These are phyloP conservation scores for Candida methanosorbosa DNA, from an alignment of 805 yeast species.

Conservation along the genomic window DNA sequence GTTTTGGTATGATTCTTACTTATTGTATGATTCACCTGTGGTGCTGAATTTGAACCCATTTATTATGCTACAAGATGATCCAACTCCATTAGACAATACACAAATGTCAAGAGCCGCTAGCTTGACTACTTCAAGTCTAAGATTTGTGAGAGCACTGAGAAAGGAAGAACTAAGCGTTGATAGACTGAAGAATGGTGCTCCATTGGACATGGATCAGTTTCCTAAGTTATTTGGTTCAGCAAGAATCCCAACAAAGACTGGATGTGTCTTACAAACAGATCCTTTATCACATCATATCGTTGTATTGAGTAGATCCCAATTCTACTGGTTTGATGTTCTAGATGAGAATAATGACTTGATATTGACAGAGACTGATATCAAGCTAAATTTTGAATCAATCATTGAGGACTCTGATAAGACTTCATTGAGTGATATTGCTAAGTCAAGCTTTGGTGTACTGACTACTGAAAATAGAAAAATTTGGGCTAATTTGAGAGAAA, in stretches of 20 bases:
- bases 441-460: constrained; percentile 77
- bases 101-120: constrained; percentile 80
- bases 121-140: constrained; percentile 64
- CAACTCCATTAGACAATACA: constrained; percentile 54
- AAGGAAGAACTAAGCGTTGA: constrained; percentile 70
- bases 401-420: constrained; percentile 60
- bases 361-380: constrained; percentile 66
- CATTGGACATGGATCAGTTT: constrained; percentile 89
- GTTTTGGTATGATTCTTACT: constrained; percentile 88
- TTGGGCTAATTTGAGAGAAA: constrained; percentile 72
- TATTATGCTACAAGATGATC: constrained; percentile 85
- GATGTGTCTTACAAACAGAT: constrained; percentile 84
- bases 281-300: constrained; percentile 68
- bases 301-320: constrained; percentile 77
- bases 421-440: constrained; percentile 51
- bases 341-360: constrained; percentile 65
- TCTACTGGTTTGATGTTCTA: constrained; percentile 91
- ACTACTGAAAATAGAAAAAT: constrained; percentile 84
- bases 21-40: constrained; percentile 81
- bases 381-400: constrained; percentile 65
- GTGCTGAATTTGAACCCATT: constrained; percentile 90
- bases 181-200: constrained; percentile 45
- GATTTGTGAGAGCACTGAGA: constrained; percentile 74
- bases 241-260: constrained; percentile 72
- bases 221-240: constrained; percentile 80